phyloP scores from a whole-genome alignment of 1,139 yeast genomes.

The Debaryomyces fabryi region DNA sequence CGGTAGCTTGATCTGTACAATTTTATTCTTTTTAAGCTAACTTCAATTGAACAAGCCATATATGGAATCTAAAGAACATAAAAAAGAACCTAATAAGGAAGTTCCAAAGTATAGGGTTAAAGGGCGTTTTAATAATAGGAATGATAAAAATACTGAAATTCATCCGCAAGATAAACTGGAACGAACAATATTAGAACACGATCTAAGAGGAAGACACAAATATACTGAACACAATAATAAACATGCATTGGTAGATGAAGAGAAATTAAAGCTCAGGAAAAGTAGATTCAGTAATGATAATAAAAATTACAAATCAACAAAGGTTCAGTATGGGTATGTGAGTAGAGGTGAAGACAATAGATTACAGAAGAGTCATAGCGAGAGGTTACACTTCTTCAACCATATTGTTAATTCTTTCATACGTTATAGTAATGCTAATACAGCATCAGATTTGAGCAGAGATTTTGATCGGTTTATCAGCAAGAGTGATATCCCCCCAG shows the following conservation, averaged over 20 bases:
- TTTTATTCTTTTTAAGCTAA: neutral
- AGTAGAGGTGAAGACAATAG: conserved; percentile 63
- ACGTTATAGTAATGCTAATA: conserved; percentile 27
- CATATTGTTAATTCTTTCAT: conserved; percentile 36
- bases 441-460: conserved; percentile 20
- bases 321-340: conserved; percentile 47
- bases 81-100: neutral
- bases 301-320: conserved; percentile 7
- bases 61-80: conserved; percentile 1
- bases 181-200: neutral
- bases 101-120: conserved; percentile 1
- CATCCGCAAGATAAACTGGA: neutral
- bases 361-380: conserved; percentile 46
- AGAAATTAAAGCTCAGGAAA: conserved; percentile 19
- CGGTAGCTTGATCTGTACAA: neutral
- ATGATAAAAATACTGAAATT: neutral
- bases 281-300: conserved; percentile 19
- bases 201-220: neutral
- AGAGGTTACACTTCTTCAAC: conserved; percentile 41
- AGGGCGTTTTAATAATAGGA: neutral
- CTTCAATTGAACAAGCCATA: neutral
- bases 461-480: conserved; percentile 18
- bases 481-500: neutral
- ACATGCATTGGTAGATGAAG: conserved; percentile 10
- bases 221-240: neutral